phyloP scores from a whole-genome alignment of 768 basidiomycete species.

The Boletus reticuloceps region DNA sequence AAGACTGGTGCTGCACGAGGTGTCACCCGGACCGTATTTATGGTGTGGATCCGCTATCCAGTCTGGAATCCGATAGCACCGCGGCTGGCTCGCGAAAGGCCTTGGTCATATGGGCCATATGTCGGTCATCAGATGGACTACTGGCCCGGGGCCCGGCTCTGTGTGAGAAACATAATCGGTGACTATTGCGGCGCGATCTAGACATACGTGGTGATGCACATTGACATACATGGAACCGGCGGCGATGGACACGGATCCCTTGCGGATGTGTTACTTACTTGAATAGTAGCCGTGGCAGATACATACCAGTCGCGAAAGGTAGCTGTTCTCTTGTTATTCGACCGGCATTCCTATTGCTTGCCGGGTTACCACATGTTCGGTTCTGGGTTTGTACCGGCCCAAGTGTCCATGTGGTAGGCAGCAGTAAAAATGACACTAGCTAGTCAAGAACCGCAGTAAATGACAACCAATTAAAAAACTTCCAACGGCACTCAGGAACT shows the following conservation, averaged over 20 bases:
- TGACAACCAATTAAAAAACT: not conserved
- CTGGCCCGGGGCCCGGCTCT: not conserved
- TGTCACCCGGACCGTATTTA: constrained; percentile 11
- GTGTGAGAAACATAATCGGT: not conserved
- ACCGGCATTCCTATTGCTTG: not conserved
- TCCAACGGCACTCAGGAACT: not conserved
- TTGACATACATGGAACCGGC: not conserved
- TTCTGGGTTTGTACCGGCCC: not conserved
- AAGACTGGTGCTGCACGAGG: not conserved
- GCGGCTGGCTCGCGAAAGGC: no score
- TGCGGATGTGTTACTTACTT: not conserved
- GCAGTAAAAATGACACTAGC: no score
- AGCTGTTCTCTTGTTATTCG: not conserved
- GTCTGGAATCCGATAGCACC: not conserved
- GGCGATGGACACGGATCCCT: not conserved
- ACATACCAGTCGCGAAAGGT: no score
- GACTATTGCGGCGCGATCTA: not conserved
- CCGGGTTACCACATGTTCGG: not conserved
- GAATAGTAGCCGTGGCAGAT: not conserved
- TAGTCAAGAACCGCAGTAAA: no score
- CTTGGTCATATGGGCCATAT: not conserved
- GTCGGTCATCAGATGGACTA: not conserved
- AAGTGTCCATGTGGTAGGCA: not conserved
- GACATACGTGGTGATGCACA: not conserved
- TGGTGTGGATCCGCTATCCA: not conserved